These are phyloP conservation scores for Leccinum broughii DNA, from an alignment of 768 basidiomycete genomes.

Conservation along the genomic window DNA sequence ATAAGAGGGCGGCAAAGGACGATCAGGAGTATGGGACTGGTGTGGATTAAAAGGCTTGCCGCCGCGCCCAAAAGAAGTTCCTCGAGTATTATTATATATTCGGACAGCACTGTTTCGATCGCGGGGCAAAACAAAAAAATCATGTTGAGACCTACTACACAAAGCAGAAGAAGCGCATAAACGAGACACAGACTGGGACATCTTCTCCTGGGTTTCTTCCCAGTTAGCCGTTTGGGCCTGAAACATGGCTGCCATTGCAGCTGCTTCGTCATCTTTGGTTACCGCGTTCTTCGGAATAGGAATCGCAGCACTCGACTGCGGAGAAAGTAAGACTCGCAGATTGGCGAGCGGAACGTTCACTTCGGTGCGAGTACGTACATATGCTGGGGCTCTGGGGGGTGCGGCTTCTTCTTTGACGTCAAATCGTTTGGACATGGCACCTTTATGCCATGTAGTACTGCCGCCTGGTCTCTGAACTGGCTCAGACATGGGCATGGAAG, in stretches of 20 bases:
- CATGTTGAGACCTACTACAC: slow-evolving; percentile 78
- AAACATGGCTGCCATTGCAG: slow-evolving; percentile 98
- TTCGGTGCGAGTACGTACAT: slow-evolving; percentile 36
- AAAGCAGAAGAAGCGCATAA: slow-evolving; percentile 51
- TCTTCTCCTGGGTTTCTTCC: slow-evolving; percentile 99
- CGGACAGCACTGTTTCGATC: slow-evolving; percentile 59
- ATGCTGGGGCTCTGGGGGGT: slow-evolving; percentile 26
- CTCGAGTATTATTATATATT: slow-evolving; percentile 64
- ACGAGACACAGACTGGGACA: slow-evolving; percentile 94
- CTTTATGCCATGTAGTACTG: slow-evolving; percentile 59
- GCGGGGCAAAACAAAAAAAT: slow-evolving; percentile 40
- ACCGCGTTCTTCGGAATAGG: slow-evolving; percentile 42
- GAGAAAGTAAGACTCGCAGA: slow-evolving; percentile 29
- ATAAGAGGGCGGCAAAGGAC: slow-evolving; percentile 90
- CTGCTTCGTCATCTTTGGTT: slow-evolving; percentile 79
- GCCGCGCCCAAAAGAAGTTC: slow-evolving; percentile 60
- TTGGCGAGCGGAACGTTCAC: slow-evolving; percentile 20
- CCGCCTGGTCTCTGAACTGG: slow-evolving; percentile 41
- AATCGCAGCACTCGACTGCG: slow-evolving; percentile 37
- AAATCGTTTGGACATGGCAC: slow-evolving; percentile 85
- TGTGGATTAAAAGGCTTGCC: slow-evolving; percentile 51
- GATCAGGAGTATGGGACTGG: slow-evolving; percentile 59
- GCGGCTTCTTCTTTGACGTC: slow-evolving; percentile 73
- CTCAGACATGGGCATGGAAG: slow-evolving; percentile 50
- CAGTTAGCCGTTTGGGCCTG: slow-evolving; percentile 91